Conservation (phyloP, 2,329 filamentous ascomycete species). For the Botrytis pseudocinerea region DNA sequence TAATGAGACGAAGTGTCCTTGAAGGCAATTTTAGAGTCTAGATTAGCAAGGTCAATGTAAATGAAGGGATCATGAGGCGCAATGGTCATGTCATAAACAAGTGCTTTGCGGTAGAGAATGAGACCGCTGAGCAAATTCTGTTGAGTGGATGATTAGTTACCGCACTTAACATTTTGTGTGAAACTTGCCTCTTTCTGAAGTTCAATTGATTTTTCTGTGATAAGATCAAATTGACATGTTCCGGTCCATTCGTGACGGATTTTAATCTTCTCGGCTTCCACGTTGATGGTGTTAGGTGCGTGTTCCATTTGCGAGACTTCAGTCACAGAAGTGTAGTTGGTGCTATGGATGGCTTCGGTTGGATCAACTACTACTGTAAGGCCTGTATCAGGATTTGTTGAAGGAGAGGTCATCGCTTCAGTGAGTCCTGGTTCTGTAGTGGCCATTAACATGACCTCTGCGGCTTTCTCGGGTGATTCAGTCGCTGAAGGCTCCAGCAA, state of each 20-base stretch:
- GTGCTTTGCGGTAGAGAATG: conserved; percentile 24
- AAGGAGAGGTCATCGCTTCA: background rate
- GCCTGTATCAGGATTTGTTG: background rate
- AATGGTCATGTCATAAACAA: conserved; percentile 19
- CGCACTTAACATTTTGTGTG: background rate
- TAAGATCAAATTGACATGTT: conserved; percentile 26
- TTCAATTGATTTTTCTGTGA: conserved; percentile 10
- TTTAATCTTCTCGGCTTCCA: background rate
- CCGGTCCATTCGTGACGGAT: conserved; percentile 35
- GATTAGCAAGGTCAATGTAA: conserved; percentile 27
- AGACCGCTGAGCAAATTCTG: conserved; percentile 28
- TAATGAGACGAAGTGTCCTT: conserved; percentile 30
- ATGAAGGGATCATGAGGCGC: conserved; percentile 31
- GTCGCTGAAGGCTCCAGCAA: background rate
- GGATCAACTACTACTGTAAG: background rate
- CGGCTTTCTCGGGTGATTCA: background rate
- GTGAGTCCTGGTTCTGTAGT: background rate
- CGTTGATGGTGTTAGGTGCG: too few relatives aligned
- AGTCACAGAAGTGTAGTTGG: too few relatives aligned
- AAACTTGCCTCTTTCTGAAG: conserved; percentile 28
- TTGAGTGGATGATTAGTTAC: background rate
- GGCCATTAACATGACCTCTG: background rate
- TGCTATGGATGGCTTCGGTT: background rate
- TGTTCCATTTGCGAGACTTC: background rate
- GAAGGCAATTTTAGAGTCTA: conserved; percentile 33